Evolutionary conservation across 1,284 basidiomycete genomes (phyloP).

Genomic region (Austropuccinia psidii): DNA sequence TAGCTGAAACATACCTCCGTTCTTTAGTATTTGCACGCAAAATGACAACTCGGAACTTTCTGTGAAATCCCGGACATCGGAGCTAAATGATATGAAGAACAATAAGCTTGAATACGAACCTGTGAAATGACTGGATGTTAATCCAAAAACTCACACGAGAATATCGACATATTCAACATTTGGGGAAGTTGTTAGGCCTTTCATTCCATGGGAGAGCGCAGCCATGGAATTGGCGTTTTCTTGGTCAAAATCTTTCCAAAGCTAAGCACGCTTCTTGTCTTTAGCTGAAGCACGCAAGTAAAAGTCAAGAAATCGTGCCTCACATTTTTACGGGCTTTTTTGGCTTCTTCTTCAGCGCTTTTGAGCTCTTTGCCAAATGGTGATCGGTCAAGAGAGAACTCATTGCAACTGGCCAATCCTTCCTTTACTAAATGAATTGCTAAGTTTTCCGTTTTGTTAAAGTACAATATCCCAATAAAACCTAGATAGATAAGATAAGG

Average conservation of each 20-base stretch:
- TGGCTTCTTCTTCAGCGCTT: constrained; percentile 61
- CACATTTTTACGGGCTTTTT: constrained; percentile 36
- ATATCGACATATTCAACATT: constrained; percentile 75
- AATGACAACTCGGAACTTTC: constrained; percentile 68
- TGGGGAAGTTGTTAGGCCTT: constrained; percentile 49
- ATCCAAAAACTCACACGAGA: constrained; percentile 55
- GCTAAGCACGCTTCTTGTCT: constrained; percentile 57
- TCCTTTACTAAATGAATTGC: constrained; percentile 75
- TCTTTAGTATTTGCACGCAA: constrained; percentile 84
- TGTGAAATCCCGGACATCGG: constrained; percentile 63
- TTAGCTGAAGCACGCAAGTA: constrained; percentile 53
- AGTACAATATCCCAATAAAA: constrained; percentile 36
- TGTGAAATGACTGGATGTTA: not conserved
- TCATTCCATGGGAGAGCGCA: constrained; percentile 36
- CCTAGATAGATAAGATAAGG: not conserved
- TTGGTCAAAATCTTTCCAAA: constrained; percentile 9
- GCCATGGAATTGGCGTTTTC: not conserved
- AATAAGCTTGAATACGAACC: constrained; percentile 43
- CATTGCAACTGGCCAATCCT: constrained; percentile 70
- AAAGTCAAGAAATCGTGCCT: constrained; percentile 7
- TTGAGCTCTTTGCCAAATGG: constrained; percentile 69
- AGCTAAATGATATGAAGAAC: constrained; percentile 64
- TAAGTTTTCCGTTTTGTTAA: constrained; percentile 64
- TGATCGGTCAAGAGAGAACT: constrained; percentile 73
- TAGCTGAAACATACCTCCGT: constrained; percentile 58